A percentile compares a stretch with the other conserved stretches of the same genome.
Evolutionary conservation across 306 rosid species (phyloP).

Genomic region (Boehmeria nivea): DNA sequence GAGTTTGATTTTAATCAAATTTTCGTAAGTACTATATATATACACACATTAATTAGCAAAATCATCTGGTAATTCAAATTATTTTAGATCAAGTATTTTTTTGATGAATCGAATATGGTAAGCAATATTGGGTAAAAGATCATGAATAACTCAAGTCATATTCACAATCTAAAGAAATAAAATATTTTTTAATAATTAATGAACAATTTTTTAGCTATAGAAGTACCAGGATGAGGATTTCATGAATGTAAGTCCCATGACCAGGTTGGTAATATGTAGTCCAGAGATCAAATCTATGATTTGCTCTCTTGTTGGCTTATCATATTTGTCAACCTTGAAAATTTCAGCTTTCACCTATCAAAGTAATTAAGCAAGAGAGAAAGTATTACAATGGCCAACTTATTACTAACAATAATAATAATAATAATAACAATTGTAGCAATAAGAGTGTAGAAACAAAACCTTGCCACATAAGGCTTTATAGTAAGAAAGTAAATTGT

Average conservation of each 20-base stretch:
- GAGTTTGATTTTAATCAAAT: too few species aligned
- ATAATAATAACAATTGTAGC: not conserved
- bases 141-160: too few species aligned
- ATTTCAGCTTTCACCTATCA: slow-evolving; percentile 56
- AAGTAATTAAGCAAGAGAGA: not conserved
- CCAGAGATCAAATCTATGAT: slow-evolving; percentile 52
- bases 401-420: too few species aligned
- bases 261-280: slow-evolving; percentile 55
- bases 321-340: slow-evolving; percentile 41
- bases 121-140: too few species aligned
- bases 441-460: not conserved
- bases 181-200: too few species aligned
- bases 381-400: not conserved
- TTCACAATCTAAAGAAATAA: too few species aligned
- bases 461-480: slow-evolving; percentile 66
- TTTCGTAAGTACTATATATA: too few species aligned
- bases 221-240: slow-evolving; percentile 47
- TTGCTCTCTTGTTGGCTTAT: slow-evolving; percentile 49
- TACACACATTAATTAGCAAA: too few species aligned
- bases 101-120: too few species aligned
- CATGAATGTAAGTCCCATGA: slow-evolving; percentile 64
- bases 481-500: slow-evolving; percentile 46
- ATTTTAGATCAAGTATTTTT: too few species aligned
- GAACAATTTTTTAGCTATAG: not conserved
- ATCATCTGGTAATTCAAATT: too few species aligned